A percentile compares a stretch with the other conserved stretches of the same genome.
phyloP scores from a whole-genome alignment of 1,284 basidiomycete genomes.

The Cystobasidium pallidum region DNA sequence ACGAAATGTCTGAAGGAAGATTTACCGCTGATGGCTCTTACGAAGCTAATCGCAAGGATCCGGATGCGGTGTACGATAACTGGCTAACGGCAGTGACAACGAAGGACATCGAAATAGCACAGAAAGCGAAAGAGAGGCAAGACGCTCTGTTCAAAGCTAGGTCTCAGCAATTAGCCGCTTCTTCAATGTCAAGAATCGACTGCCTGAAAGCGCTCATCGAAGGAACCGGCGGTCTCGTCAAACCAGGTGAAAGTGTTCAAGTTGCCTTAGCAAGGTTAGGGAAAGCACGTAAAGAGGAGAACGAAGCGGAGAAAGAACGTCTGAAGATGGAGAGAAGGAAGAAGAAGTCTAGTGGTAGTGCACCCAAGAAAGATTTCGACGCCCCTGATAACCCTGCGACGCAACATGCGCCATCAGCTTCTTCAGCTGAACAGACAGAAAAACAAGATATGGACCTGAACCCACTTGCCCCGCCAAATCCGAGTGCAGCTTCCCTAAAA shows the following conservation, averaged over 20 bases:
- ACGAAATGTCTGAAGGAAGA: constrained; percentile 95
- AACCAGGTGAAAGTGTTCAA: constrained; percentile 86
- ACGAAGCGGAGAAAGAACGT: constrained; percentile 33
- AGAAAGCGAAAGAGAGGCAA: constrained; percentile 63
- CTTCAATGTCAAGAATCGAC: constrained; percentile 74
- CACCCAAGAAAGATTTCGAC: constrained; percentile 45
- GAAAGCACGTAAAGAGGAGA: constrained; percentile 64
- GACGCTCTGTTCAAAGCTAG: constrained; percentile 67
- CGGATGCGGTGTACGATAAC: constrained; percentile 85
- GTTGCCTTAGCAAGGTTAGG: constrained; percentile 87
- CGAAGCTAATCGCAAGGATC: constrained; percentile 77
- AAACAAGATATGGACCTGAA: constrained; percentile 44
- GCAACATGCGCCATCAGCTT: constrained; percentile 16
- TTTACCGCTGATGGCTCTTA: constrained; percentile 93
- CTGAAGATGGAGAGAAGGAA: constrained; percentile 54
- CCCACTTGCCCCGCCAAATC: constrained; percentile 35
- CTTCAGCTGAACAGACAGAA: constrained; percentile 30
- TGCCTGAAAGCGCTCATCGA: constrained; percentile 68
- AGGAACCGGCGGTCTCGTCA: constrained; percentile 71
- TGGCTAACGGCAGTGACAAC: constrained; percentile 89
- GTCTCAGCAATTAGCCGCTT: constrained; percentile 6
- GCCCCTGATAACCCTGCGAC: constrained; percentile 34
- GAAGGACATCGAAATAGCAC: constrained; percentile 79
- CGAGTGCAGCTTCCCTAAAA: constrained; percentile 39
- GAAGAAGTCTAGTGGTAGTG: constrained; percentile 55